Conservation (phyloP, 2,329 filamentous ascomycete genomes). For the Aaosphaeria pasadenensis region DNA sequence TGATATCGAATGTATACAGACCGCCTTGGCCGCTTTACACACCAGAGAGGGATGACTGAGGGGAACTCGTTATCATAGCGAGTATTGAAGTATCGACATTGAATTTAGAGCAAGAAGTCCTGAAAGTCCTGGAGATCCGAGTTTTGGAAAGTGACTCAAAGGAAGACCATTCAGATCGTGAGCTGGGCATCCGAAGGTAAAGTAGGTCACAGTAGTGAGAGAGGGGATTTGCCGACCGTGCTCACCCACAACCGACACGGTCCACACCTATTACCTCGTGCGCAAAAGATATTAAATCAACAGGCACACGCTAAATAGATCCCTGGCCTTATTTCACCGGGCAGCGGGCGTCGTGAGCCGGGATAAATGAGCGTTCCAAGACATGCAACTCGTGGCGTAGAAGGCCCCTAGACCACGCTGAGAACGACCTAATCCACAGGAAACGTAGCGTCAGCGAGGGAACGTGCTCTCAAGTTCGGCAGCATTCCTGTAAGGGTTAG, state of each 20-base stretch:
- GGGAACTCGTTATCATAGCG: conserved; percentile 5
- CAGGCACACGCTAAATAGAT: no score
- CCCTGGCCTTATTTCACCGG: background rate
- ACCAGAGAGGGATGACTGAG: conserved; percentile 2
- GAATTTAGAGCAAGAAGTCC: no score
- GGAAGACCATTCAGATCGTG: conserved; percentile 3
- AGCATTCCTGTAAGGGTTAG: conserved; percentile 3
- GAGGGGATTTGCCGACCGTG: background rate
- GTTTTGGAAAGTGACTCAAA: conserved; percentile 2
- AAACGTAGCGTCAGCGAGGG: background rate
- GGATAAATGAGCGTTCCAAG: background rate
- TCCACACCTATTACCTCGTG: background rate
- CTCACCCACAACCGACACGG: background rate
- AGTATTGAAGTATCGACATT: background rate
- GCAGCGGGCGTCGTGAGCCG: background rate
- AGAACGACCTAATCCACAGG: background rate
- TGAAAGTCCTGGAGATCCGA: no score
- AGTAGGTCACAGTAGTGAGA: conserved; percentile 14
- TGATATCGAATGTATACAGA: background rate
- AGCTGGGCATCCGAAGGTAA: conserved; percentile 16
- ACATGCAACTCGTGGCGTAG: background rate
- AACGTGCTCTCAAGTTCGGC: background rate
- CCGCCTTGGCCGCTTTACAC: conserved; percentile 3
- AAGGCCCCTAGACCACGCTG: background rate
- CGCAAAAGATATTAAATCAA: no score